Conservation (phyloP, 352 stramenopile genomes). For the Globisporangium abappressorium region DNA sequence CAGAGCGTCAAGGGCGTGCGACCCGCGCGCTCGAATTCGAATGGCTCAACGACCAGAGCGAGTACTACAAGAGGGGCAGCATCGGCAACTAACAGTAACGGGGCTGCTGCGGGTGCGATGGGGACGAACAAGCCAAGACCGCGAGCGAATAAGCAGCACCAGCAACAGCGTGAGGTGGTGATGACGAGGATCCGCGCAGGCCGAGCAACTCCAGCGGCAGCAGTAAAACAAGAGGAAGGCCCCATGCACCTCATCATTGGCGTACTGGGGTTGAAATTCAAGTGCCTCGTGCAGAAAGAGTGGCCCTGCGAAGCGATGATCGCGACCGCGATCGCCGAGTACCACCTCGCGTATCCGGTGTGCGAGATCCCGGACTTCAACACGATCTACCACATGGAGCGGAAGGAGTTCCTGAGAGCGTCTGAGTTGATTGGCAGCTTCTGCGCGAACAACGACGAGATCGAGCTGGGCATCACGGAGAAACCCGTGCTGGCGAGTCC, state of each 20-base stretch:
- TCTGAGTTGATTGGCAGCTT: slow-evolving; percentile 46
- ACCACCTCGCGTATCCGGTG: slow-evolving; percentile 48
- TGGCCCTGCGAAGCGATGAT: slow-evolving; percentile 73
- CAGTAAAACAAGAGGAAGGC: slow-evolving; percentile 12
- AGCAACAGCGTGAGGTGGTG: slow-evolving; percentile 13
- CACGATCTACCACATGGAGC: slow-evolving; percentile 62
- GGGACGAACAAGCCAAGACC: slow-evolving; percentile 9
- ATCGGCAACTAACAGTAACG: background rate
- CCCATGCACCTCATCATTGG: slow-evolving; percentile 43
- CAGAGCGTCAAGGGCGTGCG: slow-evolving; percentile 6
- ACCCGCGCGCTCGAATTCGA: slow-evolving; percentile 12
- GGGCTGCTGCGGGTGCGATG: background rate
- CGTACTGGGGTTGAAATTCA: slow-evolving; percentile 54
- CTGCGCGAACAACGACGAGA: slow-evolving; percentile 53
- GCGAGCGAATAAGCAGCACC: slow-evolving; percentile 9
- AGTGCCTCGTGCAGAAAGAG: slow-evolving; percentile 48
- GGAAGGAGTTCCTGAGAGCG: slow-evolving; percentile 48
- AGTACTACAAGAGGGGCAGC: background rate
- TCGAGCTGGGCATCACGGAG: slow-evolving; percentile 59
- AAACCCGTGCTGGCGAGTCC: slow-evolving; percentile 16
- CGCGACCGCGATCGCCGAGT: slow-evolving; percentile 57
- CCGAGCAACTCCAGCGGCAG: background rate
- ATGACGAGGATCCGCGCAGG: slow-evolving; percentile 30
- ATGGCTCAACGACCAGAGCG: slow-evolving; percentile 1
- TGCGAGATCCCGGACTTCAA: slow-evolving; percentile 78